A percentile compares a stretch with the other conserved stretches of the same genome.
Evolutionary conservation across 257 asterid genomes (phyloP).

Genomic region (Solanum appendiculatum): DNA sequence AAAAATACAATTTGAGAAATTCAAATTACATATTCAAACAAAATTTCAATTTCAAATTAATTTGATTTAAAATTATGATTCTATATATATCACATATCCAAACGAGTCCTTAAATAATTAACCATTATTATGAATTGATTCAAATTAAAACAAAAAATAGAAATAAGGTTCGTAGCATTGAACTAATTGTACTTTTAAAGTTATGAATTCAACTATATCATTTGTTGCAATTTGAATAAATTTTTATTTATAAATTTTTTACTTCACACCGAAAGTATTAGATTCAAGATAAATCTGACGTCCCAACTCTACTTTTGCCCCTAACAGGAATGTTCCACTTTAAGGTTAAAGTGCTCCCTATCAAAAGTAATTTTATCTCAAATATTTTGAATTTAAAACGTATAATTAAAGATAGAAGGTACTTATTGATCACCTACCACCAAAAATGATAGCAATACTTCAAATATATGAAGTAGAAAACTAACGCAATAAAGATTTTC

Average conservation of each 20-base stretch:
- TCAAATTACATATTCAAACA: no score
- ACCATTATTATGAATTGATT: not conserved
- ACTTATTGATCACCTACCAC: not conserved
- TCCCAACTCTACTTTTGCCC: not conserved
- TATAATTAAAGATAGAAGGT: not conserved
- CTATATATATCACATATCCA: no score
- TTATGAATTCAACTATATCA: not conserved
- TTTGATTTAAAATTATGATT: no score
- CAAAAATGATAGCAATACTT: not conserved
- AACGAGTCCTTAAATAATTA: no score
- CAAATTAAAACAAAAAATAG: no score
- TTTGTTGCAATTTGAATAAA: not conserved
- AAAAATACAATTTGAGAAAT: no score
- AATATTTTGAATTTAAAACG: not conserved
- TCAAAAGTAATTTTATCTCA: no score
- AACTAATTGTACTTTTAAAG: not conserved
- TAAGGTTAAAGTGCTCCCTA: not conserved
- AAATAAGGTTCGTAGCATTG: no score
- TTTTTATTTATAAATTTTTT: no score
- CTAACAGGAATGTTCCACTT: not conserved
- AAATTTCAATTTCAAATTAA: no score
- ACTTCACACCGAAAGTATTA: not conserved
- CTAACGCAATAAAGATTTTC: not conserved
- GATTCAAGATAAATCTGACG: not conserved
- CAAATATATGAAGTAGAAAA: not conserved